Evolutionary conservation across 345 rosid genomes (phyloP), one percentile per base, ranked within the genome.

Genomic region (Lumnitzera racemosa): DNA sequence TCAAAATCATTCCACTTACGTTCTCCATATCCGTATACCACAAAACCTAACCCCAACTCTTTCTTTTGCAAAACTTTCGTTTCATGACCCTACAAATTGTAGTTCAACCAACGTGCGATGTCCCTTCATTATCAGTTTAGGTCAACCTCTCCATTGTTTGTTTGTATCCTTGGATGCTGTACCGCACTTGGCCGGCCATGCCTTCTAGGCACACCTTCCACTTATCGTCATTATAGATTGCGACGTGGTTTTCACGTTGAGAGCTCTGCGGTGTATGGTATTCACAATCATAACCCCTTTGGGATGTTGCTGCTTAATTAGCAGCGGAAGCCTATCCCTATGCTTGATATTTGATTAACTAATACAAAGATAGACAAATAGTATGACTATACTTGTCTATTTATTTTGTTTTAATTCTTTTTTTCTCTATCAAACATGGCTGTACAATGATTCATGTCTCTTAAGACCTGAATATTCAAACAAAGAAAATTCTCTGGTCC

Each of bases 371-470:
- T 53, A 27, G 31, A 27, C 24, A 23, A 53, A 13, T 53, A 24
- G 14, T 52, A 1, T 16, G 3, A 16, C 4, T 49, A 57, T 53
- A 16, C 16, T 5, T 51, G 13, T 56, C 23, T 15, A 29, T 17
- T 15, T 61, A 3, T 41, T 13, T 56, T 2, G 47, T 2, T 57
- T 57, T n/a, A 5, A 46, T 55, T 11, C 15, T 16, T 48, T 46
- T 46, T 48, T 13, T 15, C 27, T 52, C 56, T 17, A 54, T 52
- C 53, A 60, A 31, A 54, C 63, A 36, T 46, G 25, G 47, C 71
- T 79, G 73, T 79, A 72, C 81, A 71, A 24, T 50, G 72, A 25
- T 67, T 46, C 27, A n/a, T 29, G 58, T 41, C 31, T 57, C 48
- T 20, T 15, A 59, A 27, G 16, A 17, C 27, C 9, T 25, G 31